phyloP scores from a whole-genome alignment of 2,329 filamentous ascomycete genomes.

The Ustulina deusta region DNA sequence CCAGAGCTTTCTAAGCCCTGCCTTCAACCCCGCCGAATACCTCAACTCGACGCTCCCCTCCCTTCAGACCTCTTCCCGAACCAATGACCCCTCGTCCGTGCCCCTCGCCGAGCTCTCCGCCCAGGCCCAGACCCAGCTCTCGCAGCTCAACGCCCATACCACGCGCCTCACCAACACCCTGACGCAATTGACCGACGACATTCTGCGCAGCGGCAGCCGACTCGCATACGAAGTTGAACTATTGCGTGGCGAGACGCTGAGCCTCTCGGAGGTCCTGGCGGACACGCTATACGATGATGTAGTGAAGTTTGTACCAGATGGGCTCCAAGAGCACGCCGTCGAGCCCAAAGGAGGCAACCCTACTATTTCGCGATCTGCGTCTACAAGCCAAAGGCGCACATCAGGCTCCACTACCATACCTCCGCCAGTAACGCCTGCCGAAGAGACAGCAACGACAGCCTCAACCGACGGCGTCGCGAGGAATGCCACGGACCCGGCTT shows the following conservation, averaged over 20 bases:
- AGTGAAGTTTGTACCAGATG: conserved; percentile 73
- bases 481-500: conserved; percentile 62
- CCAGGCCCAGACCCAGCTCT: conserved; percentile 85
- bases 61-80: conserved; percentile 59
- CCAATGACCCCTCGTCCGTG: conserved; percentile 55
- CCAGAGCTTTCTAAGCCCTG: conserved; percentile 77
- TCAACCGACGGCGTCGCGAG: conserved; percentile 32
- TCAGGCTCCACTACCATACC: conserved; percentile 41
- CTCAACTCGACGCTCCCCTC: conserved; percentile 83
- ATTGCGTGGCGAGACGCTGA: conserved; percentile 85
- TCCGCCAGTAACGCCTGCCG: conserved; percentile 36
- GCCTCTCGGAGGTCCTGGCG: conserved; percentile 81
- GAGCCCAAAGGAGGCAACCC: conserved; percentile 33
- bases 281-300: conserved; percentile 80
- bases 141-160: conserved; percentile 89
- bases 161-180: conserved; percentile 83
- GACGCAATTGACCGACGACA: conserved; percentile 93
- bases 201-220: conserved; percentile 86
- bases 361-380: conserved; percentile 32
- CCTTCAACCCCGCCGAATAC: conserved; percentile 87
- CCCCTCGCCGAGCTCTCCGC: conserved; percentile 81
- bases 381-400: conserved; percentile 41
- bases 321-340: conserved; percentile 53
- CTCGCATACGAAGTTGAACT: conserved; percentile 96
- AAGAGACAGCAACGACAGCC: conserved; percentile 4